These are phyloP conservation scores for Wallemia hederae DNA, from an alignment of 1,284 basidiomycete genomes.

Conservation along the genomic window DNA sequence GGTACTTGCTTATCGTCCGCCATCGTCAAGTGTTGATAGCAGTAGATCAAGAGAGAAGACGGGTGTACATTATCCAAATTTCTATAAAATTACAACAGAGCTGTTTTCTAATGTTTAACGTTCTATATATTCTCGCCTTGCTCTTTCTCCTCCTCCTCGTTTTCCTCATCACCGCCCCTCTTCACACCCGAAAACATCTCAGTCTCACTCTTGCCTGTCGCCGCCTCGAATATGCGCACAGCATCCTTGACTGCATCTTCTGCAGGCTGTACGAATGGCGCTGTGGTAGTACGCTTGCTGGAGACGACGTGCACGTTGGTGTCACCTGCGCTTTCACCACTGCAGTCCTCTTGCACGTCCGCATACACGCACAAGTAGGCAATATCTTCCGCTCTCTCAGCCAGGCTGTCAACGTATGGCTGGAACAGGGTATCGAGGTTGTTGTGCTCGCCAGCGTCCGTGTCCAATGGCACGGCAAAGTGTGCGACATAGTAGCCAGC, in stretches of 20 bases:
- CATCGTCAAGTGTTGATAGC: background rate
- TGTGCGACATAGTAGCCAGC: background rate
- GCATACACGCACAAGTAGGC: background rate
- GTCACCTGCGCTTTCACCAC: background rate
- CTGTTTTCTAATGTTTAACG: no score
- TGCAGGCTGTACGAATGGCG: background rate
- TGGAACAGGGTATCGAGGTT: background rate
- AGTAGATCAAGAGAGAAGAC: background rate
- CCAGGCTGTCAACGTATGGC: background rate
- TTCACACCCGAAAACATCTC: background rate
- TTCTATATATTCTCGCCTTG: background rate
- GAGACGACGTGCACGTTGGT: background rate
- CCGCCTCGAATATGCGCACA: background rate
- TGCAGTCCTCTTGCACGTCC: background rate
- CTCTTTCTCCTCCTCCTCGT: background rate
- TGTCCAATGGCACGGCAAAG: background rate
- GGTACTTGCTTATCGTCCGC: constrained; percentile 19
- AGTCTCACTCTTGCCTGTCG: background rate
- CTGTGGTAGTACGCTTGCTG: background rate
- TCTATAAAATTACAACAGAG: no score
- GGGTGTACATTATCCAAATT: background rate
- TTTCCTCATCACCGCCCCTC: no score
- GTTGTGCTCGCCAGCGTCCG: no score
- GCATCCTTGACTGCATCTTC: background rate
- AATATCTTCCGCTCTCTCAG: background rate